A percentile compares a stretch with the other conserved stretches of the same genome.
Evolutionary conservation across 2,329 filamentous ascomycete genomes (phyloP).

Genomic region (Parasarocladium wereldwijsianum): DNA sequence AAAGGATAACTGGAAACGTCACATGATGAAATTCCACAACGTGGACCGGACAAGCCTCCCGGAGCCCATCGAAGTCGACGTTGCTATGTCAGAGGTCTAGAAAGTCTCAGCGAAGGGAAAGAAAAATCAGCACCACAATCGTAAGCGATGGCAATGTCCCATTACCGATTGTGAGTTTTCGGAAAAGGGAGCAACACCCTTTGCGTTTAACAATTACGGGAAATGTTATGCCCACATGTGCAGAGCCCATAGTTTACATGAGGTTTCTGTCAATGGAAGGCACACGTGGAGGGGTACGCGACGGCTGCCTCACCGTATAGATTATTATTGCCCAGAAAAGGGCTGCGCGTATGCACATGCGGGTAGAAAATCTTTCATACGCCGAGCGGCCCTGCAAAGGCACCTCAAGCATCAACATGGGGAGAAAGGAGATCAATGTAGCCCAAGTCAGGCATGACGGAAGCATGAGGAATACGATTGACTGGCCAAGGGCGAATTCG

Average conservation of each 20-base stretch:
- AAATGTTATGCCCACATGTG: constrained; percentile 3
- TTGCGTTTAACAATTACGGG: background rate
- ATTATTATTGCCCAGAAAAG: background rate
- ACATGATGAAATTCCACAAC: constrained; percentile 46
- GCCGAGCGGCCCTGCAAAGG: background rate
- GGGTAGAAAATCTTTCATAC: background rate
- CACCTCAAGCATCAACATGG: background rate
- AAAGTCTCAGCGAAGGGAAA: constrained; percentile 15
- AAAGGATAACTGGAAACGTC: constrained; percentile 48
- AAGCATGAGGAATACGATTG: no score
- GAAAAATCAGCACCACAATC: background rate
- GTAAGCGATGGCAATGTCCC: background rate
- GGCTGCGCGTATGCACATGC: background rate
- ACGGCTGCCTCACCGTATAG: background rate
- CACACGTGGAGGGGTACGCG: background rate
- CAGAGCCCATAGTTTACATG: constrained; percentile 1
- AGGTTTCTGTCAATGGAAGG: background rate
- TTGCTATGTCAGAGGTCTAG: no score
- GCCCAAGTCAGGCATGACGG: no score
- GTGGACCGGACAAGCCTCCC: constrained; percentile 24
- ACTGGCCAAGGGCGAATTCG: no score
- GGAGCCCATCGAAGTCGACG: constrained; percentile 26
- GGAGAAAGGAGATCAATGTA: background rate
- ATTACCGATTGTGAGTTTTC: background rate
- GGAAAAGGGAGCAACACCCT: background rate